A percentile compares a stretch with the other conserved stretches of the same genome.
phyloP scores from a whole-genome alignment of 2,329 filamentous ascomycete genomes.

The Annulohypoxylon truncatum region DNA sequence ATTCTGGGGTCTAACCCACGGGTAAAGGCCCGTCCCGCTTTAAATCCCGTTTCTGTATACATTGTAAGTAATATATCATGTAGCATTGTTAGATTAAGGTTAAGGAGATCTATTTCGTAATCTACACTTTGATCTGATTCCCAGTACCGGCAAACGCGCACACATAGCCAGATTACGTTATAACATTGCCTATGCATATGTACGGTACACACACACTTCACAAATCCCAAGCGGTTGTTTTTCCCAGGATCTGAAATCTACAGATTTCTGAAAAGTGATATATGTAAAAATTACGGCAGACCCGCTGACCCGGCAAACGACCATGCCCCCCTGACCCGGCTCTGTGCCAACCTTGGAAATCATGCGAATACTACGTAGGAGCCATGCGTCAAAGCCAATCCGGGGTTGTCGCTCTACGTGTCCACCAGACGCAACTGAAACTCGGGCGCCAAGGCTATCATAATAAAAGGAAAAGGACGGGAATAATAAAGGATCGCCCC shows the following conservation, averaged over 20 bases:
- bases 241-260: constrained; percentile 30
- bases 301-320: constrained; percentile 33
- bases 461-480: constrained; percentile 19
- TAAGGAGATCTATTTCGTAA: constrained; percentile 30
- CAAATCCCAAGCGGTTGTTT: constrained; percentile 13
- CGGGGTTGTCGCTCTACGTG: constrained; percentile 2
- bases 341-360: constrained; percentile 7
- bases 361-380: constrained; percentile 23
- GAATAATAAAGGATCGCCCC: neutral
- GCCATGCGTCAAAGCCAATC: constrained; percentile 26
- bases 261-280: constrained; percentile 36
- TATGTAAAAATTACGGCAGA: constrained; percentile 15
- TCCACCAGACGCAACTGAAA: constrained; percentile 16
- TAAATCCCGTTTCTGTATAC: constrained; percentile 16
- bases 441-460: constrained; percentile 26
- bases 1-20: constrained; percentile 13
- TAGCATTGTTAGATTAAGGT: constrained; percentile 31
- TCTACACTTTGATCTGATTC: constrained; percentile 25
- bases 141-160: constrained; percentile 17
- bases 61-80: constrained; percentile 12
- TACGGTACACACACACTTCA: constrained; percentile 28
- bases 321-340: neutral
- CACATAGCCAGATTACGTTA: constrained; percentile 23
- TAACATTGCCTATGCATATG: constrained; percentile 37
- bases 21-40: constrained; percentile 34